phyloP scores from a whole-genome alignment of 2,329 filamentous ascomycete genomes.

The Epichloe typhina region DNA sequence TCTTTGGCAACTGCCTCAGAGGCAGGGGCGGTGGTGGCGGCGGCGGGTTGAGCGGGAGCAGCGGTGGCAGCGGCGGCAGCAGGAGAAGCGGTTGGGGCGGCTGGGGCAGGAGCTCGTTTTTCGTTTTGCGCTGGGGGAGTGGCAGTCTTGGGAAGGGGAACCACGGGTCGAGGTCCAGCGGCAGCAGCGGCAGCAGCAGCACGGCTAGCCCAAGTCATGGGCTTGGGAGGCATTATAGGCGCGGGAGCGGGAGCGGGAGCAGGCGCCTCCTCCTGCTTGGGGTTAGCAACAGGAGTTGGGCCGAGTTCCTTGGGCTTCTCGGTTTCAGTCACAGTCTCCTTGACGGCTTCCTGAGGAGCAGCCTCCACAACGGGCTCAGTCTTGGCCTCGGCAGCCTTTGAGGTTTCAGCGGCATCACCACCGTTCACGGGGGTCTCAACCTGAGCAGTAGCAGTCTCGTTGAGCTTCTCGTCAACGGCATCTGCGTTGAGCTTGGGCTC shows the following conservation, averaged over 20 bases:
- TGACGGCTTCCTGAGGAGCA: constrained; percentile 36
- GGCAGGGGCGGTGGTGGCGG: constrained; percentile 25
- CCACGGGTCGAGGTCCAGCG: constrained; percentile 38
- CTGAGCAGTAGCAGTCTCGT: constrained; percentile 17
- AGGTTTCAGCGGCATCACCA: constrained; percentile 15
- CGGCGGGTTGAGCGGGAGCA: constrained; percentile 18
- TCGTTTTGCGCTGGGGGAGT: constrained; percentile 36
- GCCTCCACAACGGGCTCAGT: constrained; percentile 14
- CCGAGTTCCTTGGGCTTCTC: constrained; percentile 56
- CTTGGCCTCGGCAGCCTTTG: constrained; percentile 21
- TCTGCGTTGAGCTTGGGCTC: constrained; percentile 19
- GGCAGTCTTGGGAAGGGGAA: constrained; percentile 44
- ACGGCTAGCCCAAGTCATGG: constrained; percentile 65
- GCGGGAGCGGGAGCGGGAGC: constrained; percentile 24
- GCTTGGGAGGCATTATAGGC: constrained; percentile 38
- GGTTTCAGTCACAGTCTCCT: constrained; percentile 40
- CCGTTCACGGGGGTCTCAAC: background rate
- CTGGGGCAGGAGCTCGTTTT: constrained; percentile 32
- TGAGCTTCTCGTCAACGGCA: constrained; percentile 23
- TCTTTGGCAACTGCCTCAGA: constrained; percentile 37
- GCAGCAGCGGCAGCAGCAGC: constrained; percentile 47
- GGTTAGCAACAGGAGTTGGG: constrained; percentile 36
- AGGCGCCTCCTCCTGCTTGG: constrained; percentile 33
- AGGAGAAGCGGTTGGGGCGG: constrained; percentile 25
- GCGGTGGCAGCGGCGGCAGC: constrained; percentile 29